A percentile compares a stretch with the other conserved stretches of the same genome.
Conservation (phyloP, 2,329 filamentous ascomycete genomes). For the Aspergillus tamarii region DNA sequence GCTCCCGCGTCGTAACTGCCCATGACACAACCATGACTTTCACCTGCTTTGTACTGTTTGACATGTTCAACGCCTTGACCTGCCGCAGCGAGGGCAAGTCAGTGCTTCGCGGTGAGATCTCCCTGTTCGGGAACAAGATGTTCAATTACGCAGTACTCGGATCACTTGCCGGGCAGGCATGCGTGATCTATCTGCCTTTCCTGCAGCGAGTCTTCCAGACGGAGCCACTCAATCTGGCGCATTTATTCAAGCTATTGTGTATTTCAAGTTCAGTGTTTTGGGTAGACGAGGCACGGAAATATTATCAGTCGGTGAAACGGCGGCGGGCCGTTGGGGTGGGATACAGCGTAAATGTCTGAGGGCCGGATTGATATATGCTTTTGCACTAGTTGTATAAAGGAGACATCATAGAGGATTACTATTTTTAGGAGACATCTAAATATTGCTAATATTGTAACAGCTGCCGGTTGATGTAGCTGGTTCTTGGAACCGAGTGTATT, state of each 20-base stretch:
- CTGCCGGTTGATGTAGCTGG: too few relatives aligned
- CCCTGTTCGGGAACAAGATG: conserved; percentile 82
- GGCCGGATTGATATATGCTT: neutral
- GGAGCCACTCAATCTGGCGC: conserved; percentile 74
- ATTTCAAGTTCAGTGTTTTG: conserved; percentile 92
- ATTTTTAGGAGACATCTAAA: neutral
- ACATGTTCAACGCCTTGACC: conserved; percentile 98
- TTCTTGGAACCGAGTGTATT: too few relatives aligned
- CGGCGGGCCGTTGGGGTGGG: conserved; percentile 38
- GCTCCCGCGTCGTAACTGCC: conserved; percentile 71
- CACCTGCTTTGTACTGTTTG: conserved; percentile 97
- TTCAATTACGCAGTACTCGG: conserved; percentile 96
- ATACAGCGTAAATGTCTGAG: conserved; percentile 47
- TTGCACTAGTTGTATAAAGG: conserved; percentile 12
- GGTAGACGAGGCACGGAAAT: conserved; percentile 91
- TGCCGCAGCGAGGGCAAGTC: conserved; percentile 92
- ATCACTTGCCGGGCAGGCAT: conserved; percentile 79
- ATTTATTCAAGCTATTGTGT: conserved; percentile 72
- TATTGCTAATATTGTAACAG: neutral
- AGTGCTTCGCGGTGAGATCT: conserved; percentile 81
- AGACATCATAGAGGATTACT: neutral
- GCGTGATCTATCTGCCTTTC: conserved; percentile 94
- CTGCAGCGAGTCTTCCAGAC: conserved; percentile 96
- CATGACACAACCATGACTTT: conserved; percentile 99
- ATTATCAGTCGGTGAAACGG: conserved; percentile 42